Evolutionary conservation across 2,329 filamentous ascomycete genomes (phyloP), one percentile per base, ranked within the genome.

Genomic region (Dryadomyces quercus-mongolicae): DNA sequence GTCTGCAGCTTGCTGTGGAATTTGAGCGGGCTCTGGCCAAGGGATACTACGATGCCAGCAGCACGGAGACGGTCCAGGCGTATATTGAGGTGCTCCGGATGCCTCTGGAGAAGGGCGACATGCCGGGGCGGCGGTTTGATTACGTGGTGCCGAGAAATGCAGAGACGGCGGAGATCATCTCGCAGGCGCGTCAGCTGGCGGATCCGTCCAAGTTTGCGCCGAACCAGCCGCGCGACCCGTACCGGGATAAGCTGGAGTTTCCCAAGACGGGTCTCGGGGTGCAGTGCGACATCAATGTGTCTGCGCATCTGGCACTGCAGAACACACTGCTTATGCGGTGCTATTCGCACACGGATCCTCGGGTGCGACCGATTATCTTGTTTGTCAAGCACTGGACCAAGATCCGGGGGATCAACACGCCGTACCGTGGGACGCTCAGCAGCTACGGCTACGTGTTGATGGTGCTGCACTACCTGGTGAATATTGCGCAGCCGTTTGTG

Each of bases 371-470:
- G 1, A 80, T 95, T 71, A 82, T 94, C 1, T 71, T 94, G 9
- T 95, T 95, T 64, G 74, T 96, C 64, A 96, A 96, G 68, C 80
- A 88, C 58, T 96, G 91, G 90, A 88, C 89, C 25, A 94, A 93
- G 67, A 75, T 77, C 31, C 82, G 91, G 49, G 86, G 83, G 58
- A 91, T 95, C 70, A 95, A 95, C 68, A 88, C 84, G 45, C 83
- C 88, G 2, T 94, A 94, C 64, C 84, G 84, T 42, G 90, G 91
- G 45, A 94, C 89, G 0, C 72, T 96, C 18, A 91, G 86, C 52
- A 92, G 87, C 60, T 95, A 95, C 63, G 90, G 91, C 51, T 96
- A 92, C 67, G 88, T 93, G 5, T 71, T 95, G 43, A 95, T 96
- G 90, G 83, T 94, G 5, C 72, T 95, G 16, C 91, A 96, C 68